phyloP scores from a whole-genome alignment of 2,329 filamentous ascomycete species.

The Mollisia scopiformis region DNA sequence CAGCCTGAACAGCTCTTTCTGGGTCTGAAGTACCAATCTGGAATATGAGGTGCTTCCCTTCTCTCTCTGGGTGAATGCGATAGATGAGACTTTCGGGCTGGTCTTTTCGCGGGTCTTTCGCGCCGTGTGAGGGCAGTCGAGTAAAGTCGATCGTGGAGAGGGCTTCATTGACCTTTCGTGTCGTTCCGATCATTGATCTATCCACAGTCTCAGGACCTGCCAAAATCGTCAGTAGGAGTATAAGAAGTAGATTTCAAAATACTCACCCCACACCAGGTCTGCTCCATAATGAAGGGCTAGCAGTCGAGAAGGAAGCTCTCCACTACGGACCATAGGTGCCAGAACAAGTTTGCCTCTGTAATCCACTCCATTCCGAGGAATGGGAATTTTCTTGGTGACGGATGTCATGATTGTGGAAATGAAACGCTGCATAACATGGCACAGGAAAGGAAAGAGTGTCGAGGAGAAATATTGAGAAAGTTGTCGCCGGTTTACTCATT shows the following conservation, averaged over 20 bases:
- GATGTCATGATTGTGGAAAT: conserved; percentile 60
- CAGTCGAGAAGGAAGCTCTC: conserved; percentile 88
- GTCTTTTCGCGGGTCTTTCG: conserved; percentile 57
- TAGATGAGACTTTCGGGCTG: conserved; percentile 74
- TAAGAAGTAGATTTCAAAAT: neutral
- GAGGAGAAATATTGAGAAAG: neutral
- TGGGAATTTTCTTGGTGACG: conserved; percentile 71
- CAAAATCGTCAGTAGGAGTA: conserved; percentile 10
- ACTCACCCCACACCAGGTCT: conserved; percentile 89
- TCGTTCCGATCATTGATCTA: conserved; percentile 85
- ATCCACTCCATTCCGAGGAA: conserved; percentile 86
- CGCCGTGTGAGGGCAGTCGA: conserved; percentile 72
- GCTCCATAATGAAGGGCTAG: conserved; percentile 92
- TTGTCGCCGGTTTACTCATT: neutral
- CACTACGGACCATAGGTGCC: conserved; percentile 97
- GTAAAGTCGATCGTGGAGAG: conserved; percentile 86
- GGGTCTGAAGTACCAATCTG: conserved; percentile 90
- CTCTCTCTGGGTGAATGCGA: conserved; percentile 76
- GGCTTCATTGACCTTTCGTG: conserved; percentile 72
- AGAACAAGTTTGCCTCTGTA: conserved; percentile 93
- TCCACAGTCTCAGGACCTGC: conserved; percentile 92
- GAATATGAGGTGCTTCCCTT: conserved; percentile 79
- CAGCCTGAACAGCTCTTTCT: conserved; percentile 80
- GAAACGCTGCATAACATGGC: conserved; percentile 37
- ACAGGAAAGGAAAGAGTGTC: neutral